phyloP scores from a whole-genome alignment of 257 asterid species.

The Gentiana straminea region DNA sequence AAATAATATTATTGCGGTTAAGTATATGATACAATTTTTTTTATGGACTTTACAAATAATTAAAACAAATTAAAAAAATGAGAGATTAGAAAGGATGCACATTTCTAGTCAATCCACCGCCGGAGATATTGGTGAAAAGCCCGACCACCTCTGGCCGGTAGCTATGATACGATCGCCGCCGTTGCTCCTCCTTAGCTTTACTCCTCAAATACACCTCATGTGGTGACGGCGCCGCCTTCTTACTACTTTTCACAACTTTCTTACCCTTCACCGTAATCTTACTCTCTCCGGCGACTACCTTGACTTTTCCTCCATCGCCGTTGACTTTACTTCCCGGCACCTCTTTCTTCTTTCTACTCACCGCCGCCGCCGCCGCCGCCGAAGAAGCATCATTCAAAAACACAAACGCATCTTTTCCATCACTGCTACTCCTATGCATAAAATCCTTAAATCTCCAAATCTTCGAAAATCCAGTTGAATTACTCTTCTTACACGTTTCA shows the following conservation, averaged over 20 bases:
- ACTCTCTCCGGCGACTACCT: conserved; percentile 6
- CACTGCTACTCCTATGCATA: conserved; percentile 58
- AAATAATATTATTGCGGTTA: too few relatives aligned
- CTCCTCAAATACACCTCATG: conserved; percentile 68
- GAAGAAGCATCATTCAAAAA: conserved; percentile 32
- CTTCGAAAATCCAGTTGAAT: conserved; percentile 70
- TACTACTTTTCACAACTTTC: conserved; percentile 24
- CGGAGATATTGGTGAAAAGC: conserved; percentile 63
- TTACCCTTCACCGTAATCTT: conserved; percentile 14
- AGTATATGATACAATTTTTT: too few relatives aligned
- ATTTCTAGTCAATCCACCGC: conserved; percentile 72
- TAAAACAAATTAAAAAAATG: too few relatives aligned
- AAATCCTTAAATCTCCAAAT: conserved; percentile 54
- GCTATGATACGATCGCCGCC: conserved; percentile 68
- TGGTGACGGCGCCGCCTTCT: conserved; percentile 32
- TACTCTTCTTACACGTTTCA: conserved; percentile 53
- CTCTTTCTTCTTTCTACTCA: background rate
- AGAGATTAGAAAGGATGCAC: conserved; percentile 59
- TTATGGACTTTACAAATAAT: too few relatives aligned
- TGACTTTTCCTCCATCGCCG: conserved; percentile 12
- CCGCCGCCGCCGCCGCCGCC: conserved; percentile 4
- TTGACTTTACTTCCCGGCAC: conserved; percentile 8
- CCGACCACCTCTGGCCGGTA: conserved; percentile 94
- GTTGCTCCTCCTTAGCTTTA: conserved; percentile 44
- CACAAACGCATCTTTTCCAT: conserved; percentile 80